Evolutionary conservation across 768 basidiomycete genomes (phyloP), one percentile per base, ranked within the genome.

Genomic region (Hericium rajendrae): DNA sequence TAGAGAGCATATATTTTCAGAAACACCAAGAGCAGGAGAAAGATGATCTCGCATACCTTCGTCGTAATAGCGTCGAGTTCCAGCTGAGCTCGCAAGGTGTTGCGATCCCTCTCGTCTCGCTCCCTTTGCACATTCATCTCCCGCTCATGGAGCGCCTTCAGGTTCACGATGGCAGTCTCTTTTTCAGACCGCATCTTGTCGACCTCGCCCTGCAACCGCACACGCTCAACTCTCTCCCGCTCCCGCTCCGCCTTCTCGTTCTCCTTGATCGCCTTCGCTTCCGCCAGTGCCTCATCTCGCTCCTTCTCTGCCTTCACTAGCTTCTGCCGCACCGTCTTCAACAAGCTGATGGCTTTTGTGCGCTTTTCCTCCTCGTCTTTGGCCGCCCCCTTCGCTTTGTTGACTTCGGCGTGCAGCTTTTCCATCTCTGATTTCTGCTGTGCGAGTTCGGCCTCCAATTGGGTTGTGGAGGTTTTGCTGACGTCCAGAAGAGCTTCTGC

Each of bases 321-420:
- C 70, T 97, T 99, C 72, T 93, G 86, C 56, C 97, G 75, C n/a
- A 98, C 91, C 1, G 93, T 93, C 72, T 97, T 97, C 57, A 99
- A 75, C 26, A 97, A 73, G 53, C 85, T 87, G 62, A 98, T 88
- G 0, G 94, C 94, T 66, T 98, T 99, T 18, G 85, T 82, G 12
- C 95, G 84, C 71, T 99, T 98, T 72, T 99, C 97, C 69, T 98
- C 97, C 67, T 98, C 97, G 59, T 97, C 94, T 69, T 91, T 97
- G 5, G 84, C 86, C 10, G 75, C 56, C 18, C 73, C 74, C 61
- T 83, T 85, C 3, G 79, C 71, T 48, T 78, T 80, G 50, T 83
- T 78, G 1, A 86, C 69, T 57, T 97, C 90, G 16, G 75, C 69
- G 50, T 77, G 76, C n/a, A 93, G 72, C 16, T 75, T 77, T 2